phyloP scores from a whole-genome alignment of 495 filamentous ascomycete genomes.

The Penicillium angulare region DNA sequence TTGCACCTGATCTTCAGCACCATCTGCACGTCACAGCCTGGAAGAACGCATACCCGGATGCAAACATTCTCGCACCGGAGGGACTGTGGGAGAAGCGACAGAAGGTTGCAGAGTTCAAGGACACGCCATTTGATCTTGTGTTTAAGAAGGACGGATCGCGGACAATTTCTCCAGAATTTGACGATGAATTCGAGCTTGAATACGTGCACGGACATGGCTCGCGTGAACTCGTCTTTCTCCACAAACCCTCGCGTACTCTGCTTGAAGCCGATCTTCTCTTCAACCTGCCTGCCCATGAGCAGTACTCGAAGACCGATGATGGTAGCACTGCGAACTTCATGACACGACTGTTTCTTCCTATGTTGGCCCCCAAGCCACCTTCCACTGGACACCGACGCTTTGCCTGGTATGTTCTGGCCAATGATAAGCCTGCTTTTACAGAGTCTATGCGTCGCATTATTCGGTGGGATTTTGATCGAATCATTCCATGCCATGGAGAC shows the following conservation, averaged over 20 bases:
- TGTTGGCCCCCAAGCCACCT: slow-evolving; percentile 56
- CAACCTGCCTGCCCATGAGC: slow-evolving; percentile 85
- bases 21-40: slow-evolving; percentile 87
- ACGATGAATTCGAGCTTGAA: slow-evolving; percentile 81
- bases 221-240: slow-evolving; percentile 82
- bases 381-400: slow-evolving; percentile 78
- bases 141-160: slow-evolving; percentile 57
- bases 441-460: slow-evolving; percentile 66
- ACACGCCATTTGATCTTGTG: slow-evolving; percentile 66
- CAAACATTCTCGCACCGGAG: slow-evolving; percentile 79
- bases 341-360: slow-evolving; percentile 58
- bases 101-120: slow-evolving; percentile 59
- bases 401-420: slow-evolving; percentile 73
- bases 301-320: slow-evolving; percentile 67
- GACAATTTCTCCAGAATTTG: slow-evolving; percentile 72
- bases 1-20: slow-evolving; percentile 86
- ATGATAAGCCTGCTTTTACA: slow-evolving; percentile 65
- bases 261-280: slow-evolving; percentile 92
- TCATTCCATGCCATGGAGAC: slow-evolving; percentile 95
- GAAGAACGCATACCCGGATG: slow-evolving; percentile 73
- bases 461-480: slow-evolving; percentile 79
- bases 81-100: slow-evolving; percentile 84
- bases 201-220: slow-evolving; percentile 78
- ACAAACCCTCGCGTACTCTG: slow-evolving; percentile 77
- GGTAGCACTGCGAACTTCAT: slow-evolving; percentile 54